phyloP scores from a whole-genome alignment of 2,329 filamentous ascomycete genomes.

The Penicillium sp. region DNA sequence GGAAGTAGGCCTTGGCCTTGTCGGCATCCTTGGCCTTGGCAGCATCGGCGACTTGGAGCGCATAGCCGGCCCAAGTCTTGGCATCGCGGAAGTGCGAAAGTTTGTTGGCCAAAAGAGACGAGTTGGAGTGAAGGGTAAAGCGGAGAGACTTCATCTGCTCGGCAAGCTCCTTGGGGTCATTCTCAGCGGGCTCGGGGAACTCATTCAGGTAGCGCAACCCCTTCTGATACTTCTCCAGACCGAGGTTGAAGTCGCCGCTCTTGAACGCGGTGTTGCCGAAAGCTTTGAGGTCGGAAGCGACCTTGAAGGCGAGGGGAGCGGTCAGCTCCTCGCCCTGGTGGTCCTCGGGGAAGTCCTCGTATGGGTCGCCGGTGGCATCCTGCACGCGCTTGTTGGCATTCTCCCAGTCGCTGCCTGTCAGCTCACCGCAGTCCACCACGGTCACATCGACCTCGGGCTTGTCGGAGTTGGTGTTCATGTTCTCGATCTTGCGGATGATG shows the following conservation, averaged over 20 bases:
- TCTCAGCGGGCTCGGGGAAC: slow-evolving; percentile 67
- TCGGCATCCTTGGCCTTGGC: slow-evolving; percentile 68
- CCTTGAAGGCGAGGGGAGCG: slow-evolving; percentile 68
- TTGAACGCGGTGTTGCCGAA: slow-evolving; percentile 95
- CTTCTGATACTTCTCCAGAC: slow-evolving; percentile 92
- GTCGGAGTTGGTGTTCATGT: slow-evolving; percentile 72
- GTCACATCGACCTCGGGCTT: slow-evolving; percentile 72
- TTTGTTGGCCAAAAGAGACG: slow-evolving; percentile 82
- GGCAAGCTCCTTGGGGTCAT: slow-evolving; percentile 67
- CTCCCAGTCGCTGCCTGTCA: slow-evolving; percentile 68
- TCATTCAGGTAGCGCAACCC: slow-evolving; percentile 85
- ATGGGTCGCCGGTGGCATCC: slow-evolving; percentile 82
- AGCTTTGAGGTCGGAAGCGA: slow-evolving; percentile 82
- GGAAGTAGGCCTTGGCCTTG: slow-evolving; percentile 84
- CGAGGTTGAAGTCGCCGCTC: slow-evolving; percentile 65
- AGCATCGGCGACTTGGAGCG: slow-evolving; percentile 61
- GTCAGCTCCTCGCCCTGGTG: slow-evolving; percentile 61
- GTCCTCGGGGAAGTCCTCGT: slow-evolving; percentile 96
- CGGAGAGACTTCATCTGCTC: slow-evolving; percentile 69
- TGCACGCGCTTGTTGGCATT: slow-evolving; percentile 66
- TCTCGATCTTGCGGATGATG: slow-evolving; percentile 85
- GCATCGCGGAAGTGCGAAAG: slow-evolving; percentile 69
- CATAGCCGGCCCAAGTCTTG: slow-evolving; percentile 67
- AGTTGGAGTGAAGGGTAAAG: slow-evolving; percentile 85
- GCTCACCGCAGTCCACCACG: slow-evolving; percentile 83